Evolutionary conservation across 1,284 basidiomycete species (phyloP), one percentile per base, ranked within the genome.

Genomic region (Trametes versicolor): DNA sequence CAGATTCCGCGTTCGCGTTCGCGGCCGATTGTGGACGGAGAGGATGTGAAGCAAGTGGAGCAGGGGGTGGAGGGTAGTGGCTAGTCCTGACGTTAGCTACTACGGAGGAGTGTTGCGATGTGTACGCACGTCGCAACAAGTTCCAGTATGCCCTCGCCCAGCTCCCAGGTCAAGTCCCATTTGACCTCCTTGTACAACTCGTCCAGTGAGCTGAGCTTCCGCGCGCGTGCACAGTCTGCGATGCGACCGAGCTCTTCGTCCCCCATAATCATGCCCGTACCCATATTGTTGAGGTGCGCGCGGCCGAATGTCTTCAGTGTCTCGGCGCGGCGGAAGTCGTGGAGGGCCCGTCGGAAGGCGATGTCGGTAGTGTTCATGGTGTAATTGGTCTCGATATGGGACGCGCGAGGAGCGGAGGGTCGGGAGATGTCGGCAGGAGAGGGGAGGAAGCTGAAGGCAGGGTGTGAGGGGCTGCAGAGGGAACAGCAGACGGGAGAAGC

Each of bases 401-500:
- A 66, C 1, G 57, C 57, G 2, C 60, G 52, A 4, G 52, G 51
- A 8, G 34, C n/a, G 19, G 45, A 12, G 15, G 43, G 13, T 15
- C 23, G 17, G 12, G 34, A 13, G 17, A 29, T 17, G 17, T 19
- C 6, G 2, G 29, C 6, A 17, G 9, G 1, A 29, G 8, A 0
- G 6, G 43, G 17, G 10, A 62, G 60, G 21, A 58, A 19, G 2
- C 5, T 8, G 5, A 57, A 65, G 21, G 23, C 19, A 3, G 56
- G 48, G 39, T 62, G 57, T 17, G 17, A 13, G 21, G 64, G 56
- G 8, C 36, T 36, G 34, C 65, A 66, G 10, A 63, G 57, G 4
- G 39, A 52, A 39, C 65, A 66, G 58, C 65, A 66, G 13, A 66
- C 41, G 21, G 61, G 4, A 12, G 67, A 63, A 6, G 45, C 39